Conservation (phyloP, 257 asterid genomes). For the Dorcoceras hygrometricum region DNA sequence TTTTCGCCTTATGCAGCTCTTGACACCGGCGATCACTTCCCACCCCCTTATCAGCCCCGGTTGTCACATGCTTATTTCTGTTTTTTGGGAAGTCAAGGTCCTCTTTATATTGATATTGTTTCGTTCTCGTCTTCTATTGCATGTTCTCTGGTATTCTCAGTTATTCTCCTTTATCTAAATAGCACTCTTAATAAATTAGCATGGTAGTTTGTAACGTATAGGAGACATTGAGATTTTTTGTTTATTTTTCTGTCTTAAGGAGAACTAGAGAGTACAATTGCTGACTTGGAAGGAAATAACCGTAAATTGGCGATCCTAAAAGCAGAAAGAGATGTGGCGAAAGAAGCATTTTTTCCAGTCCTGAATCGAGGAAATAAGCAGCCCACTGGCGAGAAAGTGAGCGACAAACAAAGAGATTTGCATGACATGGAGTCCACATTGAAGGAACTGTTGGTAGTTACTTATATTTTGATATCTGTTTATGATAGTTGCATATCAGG, state of each 20-base stretch:
- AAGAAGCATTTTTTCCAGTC: slow-evolving; percentile 48
- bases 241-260: slow-evolving; percentile 44
- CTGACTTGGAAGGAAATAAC: slow-evolving; percentile 80
- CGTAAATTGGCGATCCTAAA: slow-evolving; percentile 61
- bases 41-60: too few species aligned
- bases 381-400: slow-evolving; percentile 46
- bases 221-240: slow-evolving; percentile 18
- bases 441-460: slow-evolving; percentile 70
- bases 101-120: not conserved
- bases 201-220: not conserved
- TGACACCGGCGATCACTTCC: too few species aligned
- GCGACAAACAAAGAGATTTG: slow-evolving; percentile 69
- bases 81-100: not conserved
- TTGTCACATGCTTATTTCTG: too few species aligned
- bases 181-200: not conserved
- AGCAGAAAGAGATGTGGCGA: slow-evolving; percentile 65
- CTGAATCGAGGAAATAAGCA: slow-evolving; percentile 57
- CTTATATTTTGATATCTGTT: slow-evolving; percentile 22
- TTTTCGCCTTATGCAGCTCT: too few species aligned
- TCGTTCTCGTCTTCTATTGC: not conserved
- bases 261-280: slow-evolving; percentile 61
- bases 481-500: slow-evolving; percentile 18
- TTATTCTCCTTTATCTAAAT: not conserved
- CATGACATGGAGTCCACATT: slow-evolving; percentile 74
- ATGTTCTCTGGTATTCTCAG: not conserved